Percentiles rank a stretch among this genome's conserved stretches.
These are phyloP conservation scores for Sporobolomyces roseus DNA, from an alignment of 768 basidiomycete genomes.

Conservation along the genomic window DNA sequence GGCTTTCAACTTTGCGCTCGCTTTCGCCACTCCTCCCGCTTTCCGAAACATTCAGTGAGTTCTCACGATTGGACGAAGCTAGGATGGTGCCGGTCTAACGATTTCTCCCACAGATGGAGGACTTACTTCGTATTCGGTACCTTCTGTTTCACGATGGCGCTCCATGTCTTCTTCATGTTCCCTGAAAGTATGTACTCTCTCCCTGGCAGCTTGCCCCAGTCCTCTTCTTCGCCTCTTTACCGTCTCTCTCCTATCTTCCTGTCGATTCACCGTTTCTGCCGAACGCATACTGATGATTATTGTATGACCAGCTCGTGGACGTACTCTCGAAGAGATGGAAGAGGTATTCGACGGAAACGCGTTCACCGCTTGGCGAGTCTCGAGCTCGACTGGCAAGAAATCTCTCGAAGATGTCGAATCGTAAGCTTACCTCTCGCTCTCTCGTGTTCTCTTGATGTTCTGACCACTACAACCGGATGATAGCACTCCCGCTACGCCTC, in stretches of 20 bases:
- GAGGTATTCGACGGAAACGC: slow-evolving; percentile 67
- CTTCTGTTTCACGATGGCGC: slow-evolving; percentile 54
- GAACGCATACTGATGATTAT: too few relatives aligned
- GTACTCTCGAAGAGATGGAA: slow-evolving; percentile 73
- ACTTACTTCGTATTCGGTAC: slow-evolving; percentile 28
- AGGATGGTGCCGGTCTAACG: background rate
- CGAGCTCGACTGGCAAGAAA: slow-evolving; percentile 35
- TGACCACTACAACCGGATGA: too few relatives aligned
- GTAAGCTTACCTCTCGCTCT: background rate
- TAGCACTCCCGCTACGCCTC: background rate
- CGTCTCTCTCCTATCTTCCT: too few relatives aligned
- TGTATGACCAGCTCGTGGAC: slow-evolving; percentile 24
- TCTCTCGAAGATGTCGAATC: slow-evolving; percentile 14
- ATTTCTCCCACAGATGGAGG: background rate
- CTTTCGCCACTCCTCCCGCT: slow-evolving; percentile 70
- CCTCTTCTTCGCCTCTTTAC: too few relatives aligned
- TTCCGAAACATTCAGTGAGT: slow-evolving; percentile 56
- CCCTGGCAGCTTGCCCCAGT: background rate
- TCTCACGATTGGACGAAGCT: background rate
- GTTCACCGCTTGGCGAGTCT: slow-evolving; percentile 64
- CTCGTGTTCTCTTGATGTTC: background rate
- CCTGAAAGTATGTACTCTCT: slow-evolving; percentile 59
- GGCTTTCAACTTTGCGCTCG: slow-evolving; percentile 58
- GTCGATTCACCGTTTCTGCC: too few relatives aligned
- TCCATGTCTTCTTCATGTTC: slow-evolving; percentile 71